Evolutionary conservation across 2,329 filamentous ascomycete genomes (phyloP), one percentile per base, ranked within the genome.

Genomic region (Raffaelea ambrosiae): DNA sequence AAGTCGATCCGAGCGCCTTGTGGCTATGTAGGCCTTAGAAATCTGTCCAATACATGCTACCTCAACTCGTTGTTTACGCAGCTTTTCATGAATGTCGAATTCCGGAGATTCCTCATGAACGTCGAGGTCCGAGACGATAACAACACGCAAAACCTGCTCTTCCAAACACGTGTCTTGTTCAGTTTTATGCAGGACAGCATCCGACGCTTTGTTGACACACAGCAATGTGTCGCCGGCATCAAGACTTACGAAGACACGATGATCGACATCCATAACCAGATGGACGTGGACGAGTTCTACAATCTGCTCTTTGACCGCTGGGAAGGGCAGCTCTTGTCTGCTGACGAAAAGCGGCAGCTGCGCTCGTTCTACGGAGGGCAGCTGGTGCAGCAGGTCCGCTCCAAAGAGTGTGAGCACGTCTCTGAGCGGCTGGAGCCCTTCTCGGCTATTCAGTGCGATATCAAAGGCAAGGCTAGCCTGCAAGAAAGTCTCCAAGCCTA

Each of bases 251-350:
- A 95, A 33, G 86, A 89, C 49, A 76, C 81, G 2, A 74, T 79
- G 16, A 94, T 98, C 53, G 89, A 97, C 63, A 83, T 94, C 22
- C 81, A 83, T 48, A 81, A 86, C 50, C 93, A 98, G 64, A 97
- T 98, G 88, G 93, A 98, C 61, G 93, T 96, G 5, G 93, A 97
- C 57, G 90, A 96, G 62, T 98, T 97, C 62, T 97, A 94, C 69
- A 95, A 93, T 58, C 75, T 95, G 4, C 75, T 98, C 0, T 93
- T 97, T 57, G 89, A 95, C 63, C 80, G 89, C 22, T 89, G 89
- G 78, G 94, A 98, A 61, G 78, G 80, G 9, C 88, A 95, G 58
- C 80, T 97, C 54, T 64, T 76, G 18, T 75, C 77, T 10, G 65
- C 72, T 2, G 74, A 81, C n/a, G 79, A 81, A 31, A 95, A 87